Evolutionary conservation across 202 grass and related monocot species (phyloP), one percentile per base, ranked within the genome.

Genomic region (Schoenoplectus tabernaemontani): DNA sequence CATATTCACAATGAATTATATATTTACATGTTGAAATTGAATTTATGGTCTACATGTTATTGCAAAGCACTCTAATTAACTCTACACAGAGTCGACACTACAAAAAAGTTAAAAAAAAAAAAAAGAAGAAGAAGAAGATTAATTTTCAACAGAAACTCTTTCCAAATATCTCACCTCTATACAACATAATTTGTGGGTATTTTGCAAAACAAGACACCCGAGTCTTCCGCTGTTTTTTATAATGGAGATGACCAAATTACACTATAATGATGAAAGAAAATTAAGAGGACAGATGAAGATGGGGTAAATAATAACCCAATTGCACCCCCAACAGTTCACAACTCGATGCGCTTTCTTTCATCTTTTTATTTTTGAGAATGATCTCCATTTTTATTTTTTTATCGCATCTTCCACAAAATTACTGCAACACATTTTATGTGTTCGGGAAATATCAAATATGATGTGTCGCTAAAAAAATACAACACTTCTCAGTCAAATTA

Each of bases 271-370:
- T 54, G 26, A 74, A 7, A 28, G 28, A 4, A 53, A 53, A 53
- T n/a, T 19, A 74, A 74, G 54, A 74, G 43, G 47, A 51, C 28
- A 74, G 10, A 33, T 33, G 70, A 74, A 74, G 70, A 74, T 74
- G 70, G 70, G 70, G 26, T 74, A 53, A 74, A 74, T 74, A 47
- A 80, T 62, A 64, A 80, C 59, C 10, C n/a, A 39, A n/a, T 33
- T 61, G 38, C 15, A 46, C 37, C 12, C 13, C n/a, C 0, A 64
- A 9, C 37, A 3, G 19, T 42, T 20, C 17, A 69, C 65, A 43
- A 13, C 12, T 9, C 65, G 2, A 69, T 74, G 46, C 26, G 5
- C 4, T 33, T 28, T 33, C 54, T 50, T 71, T 50, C 22, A 12
- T 17, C 3, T 65, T 20, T 65, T 9, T 65, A 38, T 37, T 37